Evolutionary conservation across 495 filamentous ascomycete genomes (phyloP), one percentile per base, ranked within the genome.

Genomic region (Penicillium riverlandense): DNA sequence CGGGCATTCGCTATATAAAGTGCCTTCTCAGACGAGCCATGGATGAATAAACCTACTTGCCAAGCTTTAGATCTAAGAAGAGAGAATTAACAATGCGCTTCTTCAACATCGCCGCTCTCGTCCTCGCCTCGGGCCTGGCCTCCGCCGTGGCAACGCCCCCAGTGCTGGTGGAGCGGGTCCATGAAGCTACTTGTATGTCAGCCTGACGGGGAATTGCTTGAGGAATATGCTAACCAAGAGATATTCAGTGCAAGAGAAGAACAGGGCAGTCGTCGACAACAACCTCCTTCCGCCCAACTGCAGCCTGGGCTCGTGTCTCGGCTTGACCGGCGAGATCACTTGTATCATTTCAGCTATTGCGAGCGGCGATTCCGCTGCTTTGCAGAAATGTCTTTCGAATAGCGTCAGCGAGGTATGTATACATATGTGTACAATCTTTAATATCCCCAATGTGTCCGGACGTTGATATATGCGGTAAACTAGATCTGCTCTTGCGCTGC

Each of bases 401-500:
- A 45, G 54, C 7, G n/a, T 61, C 33, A 39, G 28, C 8, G 46
- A 55, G 44, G 51, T 55, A 48, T 41, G 44, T 11, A 35, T 22
- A 3, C 22, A 22, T 22, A 3, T 6, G 2, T 34, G 9, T 9
- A n/a, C 12, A n/a, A 5, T 38, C 14, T 13, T 16, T 38, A 0
- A 10, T 38, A 9, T 38, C 36, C 16, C 2, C 32, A 11, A 11
- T 34, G 32, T 34, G n/a, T 8, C 32, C 9, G n/a, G 9, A 7
- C 1, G 9, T 2, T 34, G n/a, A 11, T 3, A 2, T 34, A 7
- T 11, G 6, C 9, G 32, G 32, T 34, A 3, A 34, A 34, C 6
- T 41, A 61, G 57, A 51, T 61, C 6, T 61, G 57, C 31, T 46
- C 49, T 6, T 61, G 54, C 35, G 48, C 47, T 8, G 54, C 52